Base-by-base conservation (phyloP, 805 yeast species). In the Jamesozyma rosinii region DNA sequence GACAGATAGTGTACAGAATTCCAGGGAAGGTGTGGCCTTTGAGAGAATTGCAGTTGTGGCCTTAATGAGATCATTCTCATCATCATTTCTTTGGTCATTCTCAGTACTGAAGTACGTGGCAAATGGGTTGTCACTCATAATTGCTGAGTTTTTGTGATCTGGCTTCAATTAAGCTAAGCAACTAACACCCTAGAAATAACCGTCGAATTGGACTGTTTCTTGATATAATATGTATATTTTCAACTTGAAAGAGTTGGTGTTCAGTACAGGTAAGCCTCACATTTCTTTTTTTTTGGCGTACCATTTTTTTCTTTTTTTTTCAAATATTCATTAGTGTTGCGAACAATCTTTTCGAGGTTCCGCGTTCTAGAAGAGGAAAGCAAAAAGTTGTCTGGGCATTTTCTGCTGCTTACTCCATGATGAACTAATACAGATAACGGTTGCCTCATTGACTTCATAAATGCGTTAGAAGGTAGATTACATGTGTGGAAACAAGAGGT, bases 1-100 rank as follows among this genome's bases (percentile, higher is more conserved):
- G 3, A 76, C 72, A 1, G 89, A 63, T 44, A 75, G 63, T 26
- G 73, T 70, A 51, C 87, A 74, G 63, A 65, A 90, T 47, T 71
- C 71, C 33, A 77, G 72, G 2, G 95, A 81, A 0, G 90, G 82
- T 31, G 55, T 55, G 3, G 67, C 66, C 44, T 60, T 66, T 39
- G 66, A 50, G 2, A 67, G 61, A 1, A 64, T 49, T 3, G 54
- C 52, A 1, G 48, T 38, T 2, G 59, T 36, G 14, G 53, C 57
- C 11, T 42, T 44, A 15, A 51, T 41, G 8, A 53, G 29, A 15
- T 37, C 44, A 13, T 46, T 42, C 15, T 44, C 37, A 38, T 14
- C 40, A 39, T 26, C 32, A 17, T 2, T 13, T 6, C 26, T 19
- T 17, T 26, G 15, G 8, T 38, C 35, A 9, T 41, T 38, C 3